Conservation (phyloP, 495 filamentous ascomycete species). For the Pseudomonodictys pantanalensis region DNA sequence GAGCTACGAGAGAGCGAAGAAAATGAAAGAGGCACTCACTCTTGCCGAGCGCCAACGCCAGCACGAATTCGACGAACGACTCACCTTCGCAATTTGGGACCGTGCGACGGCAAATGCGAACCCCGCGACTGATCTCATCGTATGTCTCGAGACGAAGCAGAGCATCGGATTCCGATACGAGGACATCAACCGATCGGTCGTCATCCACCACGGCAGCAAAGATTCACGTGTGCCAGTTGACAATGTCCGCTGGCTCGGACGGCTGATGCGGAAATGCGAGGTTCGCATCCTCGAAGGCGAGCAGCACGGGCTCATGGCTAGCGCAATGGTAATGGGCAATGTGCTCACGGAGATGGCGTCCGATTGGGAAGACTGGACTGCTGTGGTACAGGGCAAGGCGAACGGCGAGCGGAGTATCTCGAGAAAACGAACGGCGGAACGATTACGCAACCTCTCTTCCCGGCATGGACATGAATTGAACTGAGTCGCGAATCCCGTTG, state of each 20-base stretch:
- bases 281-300: slow-evolving; percentile 89
- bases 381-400: slow-evolving; percentile 26
- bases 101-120: slow-evolving; percentile 90
- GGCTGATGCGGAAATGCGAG: slow-evolving; percentile 75
- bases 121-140: slow-evolving; percentile 86
- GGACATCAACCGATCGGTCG: slow-evolving; percentile 83
- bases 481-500: too few relatives aligned
- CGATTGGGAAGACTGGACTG: slow-evolving; percentile 90
- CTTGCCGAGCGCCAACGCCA: slow-evolving; percentile 68
- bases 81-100: slow-evolving; percentile 92
- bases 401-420: slow-evolving; percentile 4
- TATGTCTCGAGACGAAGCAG: slow-evolving; percentile 87
- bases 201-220: slow-evolving; percentile 90
- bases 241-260: slow-evolving; percentile 91
- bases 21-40: slow-evolving; percentile 35
- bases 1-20: slow-evolving; percentile 18
- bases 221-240: slow-evolving; percentile 92
- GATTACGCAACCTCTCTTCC: slow-evolving; percentile 1
- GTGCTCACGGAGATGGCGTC: slow-evolving; percentile 88
- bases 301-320: slow-evolving; percentile 95
- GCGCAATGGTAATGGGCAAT: slow-evolving; percentile 84
- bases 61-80: slow-evolving; percentile 73
- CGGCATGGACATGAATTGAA: neutral
- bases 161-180: slow-evolving; percentile 96
- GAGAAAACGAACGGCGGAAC: slow-evolving; percentile 12